Conservation (phyloP, 1,139 yeast genomes). For the Dujonia santamariae region DNA sequence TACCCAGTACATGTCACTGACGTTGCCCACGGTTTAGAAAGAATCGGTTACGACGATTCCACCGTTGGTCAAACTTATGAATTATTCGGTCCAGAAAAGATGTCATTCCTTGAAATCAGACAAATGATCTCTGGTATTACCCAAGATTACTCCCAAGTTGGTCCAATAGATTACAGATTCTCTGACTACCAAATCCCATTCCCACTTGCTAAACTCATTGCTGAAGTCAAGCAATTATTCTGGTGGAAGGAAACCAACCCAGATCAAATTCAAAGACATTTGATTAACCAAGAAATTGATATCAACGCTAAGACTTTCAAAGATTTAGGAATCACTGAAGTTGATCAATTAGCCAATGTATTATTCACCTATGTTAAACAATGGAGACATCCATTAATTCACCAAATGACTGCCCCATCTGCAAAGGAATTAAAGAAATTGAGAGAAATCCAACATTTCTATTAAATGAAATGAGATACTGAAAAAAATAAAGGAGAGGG, state of each 20-base stretch:
- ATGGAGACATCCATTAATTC: constrained; percentile 51
- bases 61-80: constrained; percentile 78
- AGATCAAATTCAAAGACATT: constrained; percentile 76
- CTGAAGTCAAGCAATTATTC: constrained; percentile 48
- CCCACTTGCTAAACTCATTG: constrained; percentile 43
- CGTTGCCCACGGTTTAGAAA: constrained; percentile 77
- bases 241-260: constrained; percentile 73
- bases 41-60: constrained; percentile 77
- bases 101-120: constrained; percentile 63
- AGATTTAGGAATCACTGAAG: constrained; percentile 67
- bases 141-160: constrained; percentile 54
- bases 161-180: constrained; percentile 42
- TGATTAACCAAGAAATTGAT: constrained; percentile 64
- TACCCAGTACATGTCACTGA: constrained; percentile 78
- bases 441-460: constrained; percentile 46
- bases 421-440: constrained; percentile 41
- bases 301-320: constrained; percentile 61
- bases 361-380: constrained; percentile 62
- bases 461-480: constrained; percentile 1
- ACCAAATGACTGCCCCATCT: constrained; percentile 45
- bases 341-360: constrained; percentile 66
- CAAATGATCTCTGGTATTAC: constrained; percentile 67
- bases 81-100: constrained; percentile 69
- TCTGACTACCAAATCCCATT: constrained; percentile 31
- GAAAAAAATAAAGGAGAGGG: neutral